These are phyloP conservation scores for Malassezia japonica DNA, from an alignment of 1,284 basidiomycete species.

Conservation along the genomic window DNA sequence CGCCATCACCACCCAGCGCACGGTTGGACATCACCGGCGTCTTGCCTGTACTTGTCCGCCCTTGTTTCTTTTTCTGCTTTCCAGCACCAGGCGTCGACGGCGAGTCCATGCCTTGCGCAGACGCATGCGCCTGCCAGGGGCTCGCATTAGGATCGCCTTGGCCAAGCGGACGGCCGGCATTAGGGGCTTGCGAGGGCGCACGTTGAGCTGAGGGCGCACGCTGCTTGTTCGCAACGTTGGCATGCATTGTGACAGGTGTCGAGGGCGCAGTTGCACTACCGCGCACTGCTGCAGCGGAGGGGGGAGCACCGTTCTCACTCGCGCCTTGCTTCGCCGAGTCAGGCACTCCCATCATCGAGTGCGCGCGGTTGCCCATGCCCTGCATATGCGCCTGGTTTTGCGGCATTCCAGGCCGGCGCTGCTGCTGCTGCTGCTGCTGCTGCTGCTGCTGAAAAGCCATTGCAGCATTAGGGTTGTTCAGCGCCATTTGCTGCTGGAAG, in stretches of 20 bases:
- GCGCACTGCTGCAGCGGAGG: neutral
- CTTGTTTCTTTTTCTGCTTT: neutral
- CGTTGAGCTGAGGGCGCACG: too few species aligned
- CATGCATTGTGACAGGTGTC: conserved; percentile 13
- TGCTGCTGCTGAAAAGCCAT: conserved; percentile 13
- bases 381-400: conserved; percentile 18
- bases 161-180: neutral
- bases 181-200: neutral
- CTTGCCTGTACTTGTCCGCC: conserved; percentile 1
- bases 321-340: conserved; percentile 7
- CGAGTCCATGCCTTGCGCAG: neutral
- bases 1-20: neutral
- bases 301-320: neutral
- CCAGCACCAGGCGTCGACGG: conserved; percentile 2
- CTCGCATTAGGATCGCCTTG: neutral
- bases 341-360: neutral
- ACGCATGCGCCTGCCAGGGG: conserved; percentile 4
- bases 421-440: conserved; percentile 19
- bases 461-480: neutral
- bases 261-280: conserved; percentile 24
- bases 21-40: conserved; percentile 4
- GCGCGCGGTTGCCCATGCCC: conserved; percentile 21
- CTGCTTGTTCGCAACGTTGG: neutral
- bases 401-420: conserved; percentile 14
- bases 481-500: conserved; percentile 1